Base-by-base conservation (phyloP, 2,329 filamentous ascomycete genomes). In the Conoideocrella luteorostrata region DNA sequence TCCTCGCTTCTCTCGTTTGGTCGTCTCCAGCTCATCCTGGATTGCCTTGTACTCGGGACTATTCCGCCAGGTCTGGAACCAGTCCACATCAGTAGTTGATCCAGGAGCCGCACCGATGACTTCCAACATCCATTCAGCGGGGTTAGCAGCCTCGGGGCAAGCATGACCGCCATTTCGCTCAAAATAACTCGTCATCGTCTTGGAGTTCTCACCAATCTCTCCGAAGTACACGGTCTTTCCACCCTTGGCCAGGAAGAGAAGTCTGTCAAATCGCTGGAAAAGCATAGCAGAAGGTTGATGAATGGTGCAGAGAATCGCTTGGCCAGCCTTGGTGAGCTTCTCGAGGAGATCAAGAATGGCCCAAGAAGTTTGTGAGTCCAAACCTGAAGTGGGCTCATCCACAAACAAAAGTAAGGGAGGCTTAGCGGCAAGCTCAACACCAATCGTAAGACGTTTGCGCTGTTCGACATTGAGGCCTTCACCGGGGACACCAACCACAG, bases 221-320 rank as follows among this genome's bases (percentile, higher is more conserved):
- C 86, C 87, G 56, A 88, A 91, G 69, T 93, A 93, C 36, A 91
- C 84, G 2, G 85, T 88, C 58, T 72, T 77, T 44, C 87, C 87
- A 44, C 86, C 86, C 57, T 78, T 82, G 26, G 82, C 81, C 13
- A 93, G 69, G 69, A 93, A 88, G 24, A 91, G 72, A 7, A 93
- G 76, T 46, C 85, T 78, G 57, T 93, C 87, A 60, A 93, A 96
- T 46, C 88, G 84, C 62, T 95, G 87, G 71, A 96, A 95, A 42
- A 96, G 75, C 76, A 95, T 89, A 26, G 90, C 89, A 12, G 88
- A 94, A n/a, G 91, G 91, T 64, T 97, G 91, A 63, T 97, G 91
- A 48, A 96, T 96, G 0, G 91, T 96, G 69, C 89, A 95, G n/a
- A 96, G 80, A 64, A 96, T 88, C 41, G 91, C 90, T 61, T 94